Evolutionary conservation across 495 filamentous ascomycete genomes (phyloP).

Genomic region (Lasiosphaeris hirsuta): DNA sequence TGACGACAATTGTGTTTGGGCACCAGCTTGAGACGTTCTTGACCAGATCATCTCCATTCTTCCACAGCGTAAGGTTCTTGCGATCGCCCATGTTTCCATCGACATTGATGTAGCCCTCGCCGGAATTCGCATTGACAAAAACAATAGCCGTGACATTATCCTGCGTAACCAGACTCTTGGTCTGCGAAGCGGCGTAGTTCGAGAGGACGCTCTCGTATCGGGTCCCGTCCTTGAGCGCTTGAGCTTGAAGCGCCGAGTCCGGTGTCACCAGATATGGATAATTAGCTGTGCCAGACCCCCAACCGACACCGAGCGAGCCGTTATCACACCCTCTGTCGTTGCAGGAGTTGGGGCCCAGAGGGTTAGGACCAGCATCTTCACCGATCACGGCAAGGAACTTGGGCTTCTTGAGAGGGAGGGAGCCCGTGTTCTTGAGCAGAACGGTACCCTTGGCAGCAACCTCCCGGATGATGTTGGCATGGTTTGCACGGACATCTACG

Average conservation of each 20-base stretch:
- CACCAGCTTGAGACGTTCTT: constrained; percentile 69
- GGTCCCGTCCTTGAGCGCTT: constrained; percentile 58
- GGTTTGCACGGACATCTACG: constrained; percentile 77
- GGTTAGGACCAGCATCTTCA: constrained; percentile 74
- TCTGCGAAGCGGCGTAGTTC: constrained; percentile 60
- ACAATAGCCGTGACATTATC: constrained; percentile 70
- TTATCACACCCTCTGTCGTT: constrained; percentile 76
- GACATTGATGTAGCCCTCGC: constrained; percentile 81
- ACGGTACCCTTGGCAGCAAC: constrained; percentile 76
- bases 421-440: constrained; percentile 79
- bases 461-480: constrained; percentile 66
- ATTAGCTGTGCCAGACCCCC: constrained; percentile 86
- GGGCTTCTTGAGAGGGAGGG: constrained; percentile 73
- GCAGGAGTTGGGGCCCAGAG: constrained; percentile 82
- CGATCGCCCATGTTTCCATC: constrained; percentile 88
- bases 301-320: constrained; percentile 89
- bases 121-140: constrained; percentile 84
- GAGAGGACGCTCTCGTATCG: constrained; percentile 71
- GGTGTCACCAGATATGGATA: constrained; percentile 92
- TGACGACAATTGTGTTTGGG: constrained; percentile 89
- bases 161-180: constrained; percentile 60
- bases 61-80: constrained; percentile 90
- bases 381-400: constrained; percentile 79
- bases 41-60: constrained; percentile 74
- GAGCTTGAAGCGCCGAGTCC: constrained; percentile 75